Conservation (phyloP, 768 basidiomycete species). For the Hemileccinum impolitum region DNA sequence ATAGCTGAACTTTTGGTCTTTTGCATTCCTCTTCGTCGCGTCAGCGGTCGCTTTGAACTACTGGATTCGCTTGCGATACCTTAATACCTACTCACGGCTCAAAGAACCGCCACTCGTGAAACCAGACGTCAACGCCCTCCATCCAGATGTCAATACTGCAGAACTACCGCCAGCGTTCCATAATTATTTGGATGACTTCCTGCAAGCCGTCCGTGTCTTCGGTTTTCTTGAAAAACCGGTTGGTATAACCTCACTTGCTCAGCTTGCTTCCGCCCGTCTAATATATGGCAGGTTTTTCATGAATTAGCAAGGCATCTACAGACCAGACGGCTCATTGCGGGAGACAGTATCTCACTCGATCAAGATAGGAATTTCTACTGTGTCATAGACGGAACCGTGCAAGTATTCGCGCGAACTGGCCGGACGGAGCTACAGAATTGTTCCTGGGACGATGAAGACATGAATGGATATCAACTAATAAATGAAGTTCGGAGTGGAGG, state of each 20-base stretch:
- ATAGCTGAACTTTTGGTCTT: conserved; percentile 89
- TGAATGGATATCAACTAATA: conserved; percentile 93
- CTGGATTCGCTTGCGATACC: conserved; percentile 79
- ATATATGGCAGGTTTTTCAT: conserved; percentile 73
- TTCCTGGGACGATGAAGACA: conserved; percentile 78
- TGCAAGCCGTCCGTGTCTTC: conserved; percentile 94
- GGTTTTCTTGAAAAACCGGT: conserved; percentile 97
- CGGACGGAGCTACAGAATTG: conserved; percentile 48
- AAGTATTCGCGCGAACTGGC: conserved; percentile 80
- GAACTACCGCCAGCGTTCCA: conserved; percentile 79
- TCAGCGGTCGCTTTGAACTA: conserved; percentile 71
- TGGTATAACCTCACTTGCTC: conserved; percentile 20
- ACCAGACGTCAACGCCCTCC: conserved; percentile 80
- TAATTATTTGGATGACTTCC: conserved; percentile 95
- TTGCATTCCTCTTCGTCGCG: conserved; percentile 71
- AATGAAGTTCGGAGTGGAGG: conserved; percentile 97
- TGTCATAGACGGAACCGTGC: conserved; percentile 95
- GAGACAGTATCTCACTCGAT: conserved; percentile 88
- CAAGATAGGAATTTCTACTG: conserved; percentile 96
- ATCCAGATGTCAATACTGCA: conserved; percentile 84
- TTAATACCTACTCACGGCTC: conserved; percentile 70
- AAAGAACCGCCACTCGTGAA: conserved; percentile 82
- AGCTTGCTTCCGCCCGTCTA: neutral
- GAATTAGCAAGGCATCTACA: conserved; percentile 95
- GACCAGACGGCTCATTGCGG: conserved; percentile 91